phyloP scores from a whole-genome alignment of 352 stramenopile species.

The Aphanomyces euteiches region DNA sequence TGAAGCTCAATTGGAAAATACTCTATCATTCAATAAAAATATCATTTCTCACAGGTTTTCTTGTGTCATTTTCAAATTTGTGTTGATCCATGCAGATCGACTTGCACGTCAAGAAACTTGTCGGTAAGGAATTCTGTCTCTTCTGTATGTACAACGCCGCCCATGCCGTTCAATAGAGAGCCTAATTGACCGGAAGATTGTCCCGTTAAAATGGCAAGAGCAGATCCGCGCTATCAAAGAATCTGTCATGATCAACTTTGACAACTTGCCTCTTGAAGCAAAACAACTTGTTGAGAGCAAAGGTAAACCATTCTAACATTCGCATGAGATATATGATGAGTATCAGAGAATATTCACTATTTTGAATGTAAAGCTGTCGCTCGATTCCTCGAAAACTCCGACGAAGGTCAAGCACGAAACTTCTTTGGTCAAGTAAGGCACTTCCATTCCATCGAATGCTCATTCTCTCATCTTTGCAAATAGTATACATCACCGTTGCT shows the following conservation, averaged over 20 bases:
- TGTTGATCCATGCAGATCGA: slow-evolving; percentile 42
- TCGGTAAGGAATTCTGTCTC: slow-evolving; percentile 40
- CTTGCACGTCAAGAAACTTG: slow-evolving; percentile 74
- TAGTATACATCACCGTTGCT: slow-evolving; percentile 74
- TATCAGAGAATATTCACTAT: slow-evolving; percentile 60
- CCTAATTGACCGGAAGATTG: slow-evolving; percentile 66
- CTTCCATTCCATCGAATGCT: not conserved
- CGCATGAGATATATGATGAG: slow-evolving; percentile 46
- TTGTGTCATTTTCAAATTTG: slow-evolving; percentile 1
- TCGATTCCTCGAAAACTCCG: slow-evolving; percentile 52
- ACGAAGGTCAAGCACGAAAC: slow-evolving; percentile 59
- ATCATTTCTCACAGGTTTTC: not conserved
- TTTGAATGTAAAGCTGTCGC: slow-evolving; percentile 75
- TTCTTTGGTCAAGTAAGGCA: slow-evolving; percentile 64
- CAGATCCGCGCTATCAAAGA: slow-evolving; percentile 60
- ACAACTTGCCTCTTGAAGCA: slow-evolving; percentile 44
- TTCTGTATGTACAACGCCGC: not conserved
- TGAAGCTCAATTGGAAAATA: not conserved
- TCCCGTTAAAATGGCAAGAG: slow-evolving; percentile 67
- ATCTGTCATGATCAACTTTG: slow-evolving; percentile 49
- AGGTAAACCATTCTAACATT: slow-evolving; percentile 23
- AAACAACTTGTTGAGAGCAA: slow-evolving; percentile 37
- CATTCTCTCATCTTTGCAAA: not conserved
- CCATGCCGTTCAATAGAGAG: slow-evolving; percentile 40
- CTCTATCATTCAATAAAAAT: too few relatives aligned